phyloP scores from a whole-genome alignment of 2,329 filamentous ascomycete species.

The Cercospora brassicicola region DNA sequence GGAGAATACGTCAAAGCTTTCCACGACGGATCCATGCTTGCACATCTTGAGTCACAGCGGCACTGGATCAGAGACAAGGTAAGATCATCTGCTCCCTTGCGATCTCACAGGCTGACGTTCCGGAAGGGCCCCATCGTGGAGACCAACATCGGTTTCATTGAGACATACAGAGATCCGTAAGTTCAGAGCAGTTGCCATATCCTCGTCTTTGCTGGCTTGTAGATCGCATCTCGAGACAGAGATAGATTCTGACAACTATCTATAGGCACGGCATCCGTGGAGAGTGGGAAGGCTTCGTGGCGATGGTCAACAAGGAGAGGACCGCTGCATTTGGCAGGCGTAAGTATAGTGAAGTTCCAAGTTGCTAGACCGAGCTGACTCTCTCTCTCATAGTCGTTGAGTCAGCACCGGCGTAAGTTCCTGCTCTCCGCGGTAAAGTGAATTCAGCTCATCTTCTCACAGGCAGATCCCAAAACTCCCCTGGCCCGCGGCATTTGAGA shows the following conservation, averaged over 20 bases:
- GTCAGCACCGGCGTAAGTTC: constrained; percentile 63
- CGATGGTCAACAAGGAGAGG: constrained; percentile 81
- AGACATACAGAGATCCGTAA: constrained; percentile 55
- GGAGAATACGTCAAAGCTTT: constrained; percentile 53
- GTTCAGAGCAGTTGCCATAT: not conserved
- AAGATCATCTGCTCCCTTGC: constrained; percentile 12
- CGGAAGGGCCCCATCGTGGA: constrained; percentile 49
- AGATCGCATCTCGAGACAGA: not conserved
- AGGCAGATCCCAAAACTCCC: constrained; percentile 82
- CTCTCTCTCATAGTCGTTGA: constrained; percentile 61
- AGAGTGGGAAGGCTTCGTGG: constrained; percentile 54
- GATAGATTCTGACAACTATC: not conserved
- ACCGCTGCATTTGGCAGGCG: constrained; percentile 78
- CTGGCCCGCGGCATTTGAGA: constrained; percentile 87
- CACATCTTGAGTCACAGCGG: constrained; percentile 53
- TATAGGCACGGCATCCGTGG: constrained; percentile 50
- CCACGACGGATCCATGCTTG: constrained; percentile 51
- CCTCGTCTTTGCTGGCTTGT: not conserved
- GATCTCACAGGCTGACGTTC: not conserved
- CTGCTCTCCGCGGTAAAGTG: not conserved
- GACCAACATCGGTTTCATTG: constrained; percentile 56
- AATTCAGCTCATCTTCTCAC: not conserved
- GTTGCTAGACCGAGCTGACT: not conserved
- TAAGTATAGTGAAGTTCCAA: not conserved
- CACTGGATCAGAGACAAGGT: constrained; percentile 55